Conservation (phyloP, 257 asterid genomes). For the Henckelia pumila region DNA sequence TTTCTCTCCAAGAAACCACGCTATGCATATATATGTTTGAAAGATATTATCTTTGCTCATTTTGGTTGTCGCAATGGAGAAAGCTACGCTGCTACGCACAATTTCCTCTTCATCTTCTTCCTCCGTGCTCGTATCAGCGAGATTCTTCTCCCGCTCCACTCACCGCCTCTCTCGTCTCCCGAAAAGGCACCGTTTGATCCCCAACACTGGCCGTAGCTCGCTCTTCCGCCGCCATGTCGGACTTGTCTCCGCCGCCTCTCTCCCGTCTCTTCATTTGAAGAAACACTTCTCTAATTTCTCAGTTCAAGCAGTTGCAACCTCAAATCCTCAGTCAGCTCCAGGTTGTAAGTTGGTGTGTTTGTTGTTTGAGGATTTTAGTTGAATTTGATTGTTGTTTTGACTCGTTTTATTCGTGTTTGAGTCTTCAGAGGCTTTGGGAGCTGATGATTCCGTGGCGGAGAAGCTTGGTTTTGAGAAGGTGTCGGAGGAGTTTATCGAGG, state of each 20-base stretch:
- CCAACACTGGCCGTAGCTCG: slow-evolving; percentile 42
- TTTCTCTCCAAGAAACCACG: no score
- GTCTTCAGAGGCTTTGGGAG: slow-evolving; percentile 52
- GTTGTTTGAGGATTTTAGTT: not conserved
- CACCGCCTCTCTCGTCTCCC: slow-evolving; percentile 44
- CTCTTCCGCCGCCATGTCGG: slow-evolving; percentile 49
- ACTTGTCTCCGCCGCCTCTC: slow-evolving; percentile 34
- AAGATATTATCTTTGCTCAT: slow-evolving; percentile 20
- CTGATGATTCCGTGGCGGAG: slow-evolving; percentile 73
- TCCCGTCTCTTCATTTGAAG: slow-evolving; percentile 41
- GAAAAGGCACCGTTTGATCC: slow-evolving; percentile 51
- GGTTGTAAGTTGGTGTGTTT: slow-evolving; percentile 29
- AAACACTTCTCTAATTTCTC: slow-evolving; percentile 51
- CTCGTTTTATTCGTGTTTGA: not conserved
- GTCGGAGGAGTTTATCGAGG: slow-evolving; percentile 83
- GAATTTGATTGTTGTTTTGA: slow-evolving; percentile 1
- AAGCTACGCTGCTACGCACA: slow-evolving; percentile 65
- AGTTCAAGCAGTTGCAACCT: slow-evolving; percentile 61
- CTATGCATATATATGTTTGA: no score
- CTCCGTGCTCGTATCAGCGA: slow-evolving; percentile 49
- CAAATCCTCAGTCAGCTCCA: slow-evolving; percentile 37
- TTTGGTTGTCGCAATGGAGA: slow-evolving; percentile 57
- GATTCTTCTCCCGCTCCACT: slow-evolving; percentile 63
- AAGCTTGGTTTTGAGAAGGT: slow-evolving; percentile 90
- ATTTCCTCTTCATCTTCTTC: slow-evolving; percentile 53